Evolutionary conservation across 2,329 filamentous ascomycete species (phyloP).

Genomic region (Ophiognomonia clavigignenti-juglandacearum): DNA sequence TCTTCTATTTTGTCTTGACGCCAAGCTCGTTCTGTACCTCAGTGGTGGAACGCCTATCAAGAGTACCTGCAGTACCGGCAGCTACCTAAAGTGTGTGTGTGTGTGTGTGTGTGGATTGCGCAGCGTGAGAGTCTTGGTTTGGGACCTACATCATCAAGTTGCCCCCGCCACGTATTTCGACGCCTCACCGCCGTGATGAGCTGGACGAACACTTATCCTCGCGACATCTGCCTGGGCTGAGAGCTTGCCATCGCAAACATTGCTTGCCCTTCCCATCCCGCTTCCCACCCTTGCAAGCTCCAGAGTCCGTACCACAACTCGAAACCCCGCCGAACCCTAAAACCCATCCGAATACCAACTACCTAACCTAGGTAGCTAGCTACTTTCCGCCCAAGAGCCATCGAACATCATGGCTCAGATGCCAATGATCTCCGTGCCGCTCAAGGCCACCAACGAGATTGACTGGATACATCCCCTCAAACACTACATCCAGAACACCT

Average conservation of each 20-base stretch:
- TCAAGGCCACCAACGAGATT: conserved; percentile 94
- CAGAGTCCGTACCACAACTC: conserved; percentile 7
- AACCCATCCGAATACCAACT: neutral
- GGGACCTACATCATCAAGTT: conserved; percentile 11
- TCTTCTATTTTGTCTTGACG: neutral
- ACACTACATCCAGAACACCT: conserved; percentile 85
- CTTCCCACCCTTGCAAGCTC: conserved; percentile 11
- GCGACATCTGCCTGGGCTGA: conserved; percentile 8
- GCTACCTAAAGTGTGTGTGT: neutral
- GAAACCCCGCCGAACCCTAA: conserved; percentile 11
- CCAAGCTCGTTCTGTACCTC: neutral
- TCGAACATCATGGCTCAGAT: conserved; percentile 68
- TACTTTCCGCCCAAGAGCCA: conserved; percentile 1
- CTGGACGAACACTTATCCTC: neutral
- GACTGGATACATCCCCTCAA: conserved; percentile 95
- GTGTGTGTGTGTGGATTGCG: conserved; percentile 2
- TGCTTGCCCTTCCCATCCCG: neutral
- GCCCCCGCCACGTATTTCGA: neutral
- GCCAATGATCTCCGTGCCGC: conserved; percentile 90
- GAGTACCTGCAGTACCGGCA: too few species aligned
- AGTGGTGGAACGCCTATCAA: too few species aligned
- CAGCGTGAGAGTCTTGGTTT: too few species aligned
- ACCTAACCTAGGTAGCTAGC: neutral
- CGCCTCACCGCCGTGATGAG: conserved; percentile 11
- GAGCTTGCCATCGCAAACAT: neutral